A percentile compares a stretch with the other conserved stretches of the same genome.
phyloP scores from a whole-genome alignment of 163 green algal species.

The Volvox carteri region DNA sequence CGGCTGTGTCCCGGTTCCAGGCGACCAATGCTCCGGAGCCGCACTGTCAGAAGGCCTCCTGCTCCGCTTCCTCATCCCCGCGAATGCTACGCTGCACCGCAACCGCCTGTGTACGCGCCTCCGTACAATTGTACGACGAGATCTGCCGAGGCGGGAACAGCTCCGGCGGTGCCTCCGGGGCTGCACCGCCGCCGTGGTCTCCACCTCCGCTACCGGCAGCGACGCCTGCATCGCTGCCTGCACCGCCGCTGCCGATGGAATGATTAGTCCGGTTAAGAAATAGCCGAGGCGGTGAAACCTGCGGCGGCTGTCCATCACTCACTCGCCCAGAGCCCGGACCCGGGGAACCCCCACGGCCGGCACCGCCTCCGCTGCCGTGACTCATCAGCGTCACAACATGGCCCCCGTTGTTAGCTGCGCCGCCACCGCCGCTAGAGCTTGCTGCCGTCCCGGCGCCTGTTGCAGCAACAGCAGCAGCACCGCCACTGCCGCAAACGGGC shows the following conservation, averaged over 20 bases:
- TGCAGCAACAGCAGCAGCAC: not conserved
- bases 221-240: not conserved
- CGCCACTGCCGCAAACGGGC: not conserved
- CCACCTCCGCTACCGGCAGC: not conserved
- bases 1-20: too few relatives aligned
- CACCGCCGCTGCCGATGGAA: not conserved
- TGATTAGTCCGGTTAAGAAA: not conserved
- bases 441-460: not conserved
- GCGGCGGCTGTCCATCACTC: not conserved
- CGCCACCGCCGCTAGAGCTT: not conserved
- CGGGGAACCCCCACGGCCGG: not conserved
- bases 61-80: too few relatives aligned
- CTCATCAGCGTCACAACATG: not conserved
- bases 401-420: not conserved
- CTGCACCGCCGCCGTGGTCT: not conserved
- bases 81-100: too few relatives aligned
- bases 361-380: not conserved
- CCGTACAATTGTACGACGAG: not conserved
- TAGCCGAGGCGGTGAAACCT: slow-evolving; percentile 28
- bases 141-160: not conserved
- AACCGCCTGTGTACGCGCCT: too few relatives aligned
- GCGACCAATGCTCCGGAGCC: too few relatives aligned
- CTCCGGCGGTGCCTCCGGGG: not conserved
- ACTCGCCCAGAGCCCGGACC: not conserved
- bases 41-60: too few relatives aligned